Evolutionary conservation across 1,284 basidiomycete species (phyloP).

Genomic region (Fomitiporia mediterranea): DNA sequence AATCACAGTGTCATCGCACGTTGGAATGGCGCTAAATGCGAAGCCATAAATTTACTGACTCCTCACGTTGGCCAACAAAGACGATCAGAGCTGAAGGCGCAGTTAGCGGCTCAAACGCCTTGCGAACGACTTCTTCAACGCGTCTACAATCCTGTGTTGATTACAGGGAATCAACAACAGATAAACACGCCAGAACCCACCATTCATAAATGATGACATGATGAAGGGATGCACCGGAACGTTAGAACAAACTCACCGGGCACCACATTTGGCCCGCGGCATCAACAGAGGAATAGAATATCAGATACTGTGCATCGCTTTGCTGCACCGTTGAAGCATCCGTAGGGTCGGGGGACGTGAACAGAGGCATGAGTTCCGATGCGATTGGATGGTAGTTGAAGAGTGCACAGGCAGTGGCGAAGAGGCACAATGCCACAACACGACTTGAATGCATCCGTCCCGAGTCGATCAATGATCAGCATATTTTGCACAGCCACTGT

Average conservation of each 20-base stretch:
- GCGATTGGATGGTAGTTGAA: neutral
- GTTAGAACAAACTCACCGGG: constrained; percentile 41
- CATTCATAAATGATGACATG: neutral
- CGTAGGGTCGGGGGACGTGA: constrained; percentile 9
- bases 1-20: neutral
- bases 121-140: constrained; percentile 58
- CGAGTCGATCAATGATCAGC: too few relatives aligned
- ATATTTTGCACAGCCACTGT: too few relatives aligned
- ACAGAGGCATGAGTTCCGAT: constrained; percentile 7
- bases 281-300: constrained; percentile 63
- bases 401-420: too few relatives aligned
- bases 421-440: too few relatives aligned
- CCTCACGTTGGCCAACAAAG: constrained; percentile 65
- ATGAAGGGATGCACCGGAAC: constrained; percentile 1
- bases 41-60: constrained; percentile 44
- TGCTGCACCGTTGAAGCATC: constrained; percentile 22
- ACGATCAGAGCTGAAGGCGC: constrained; percentile 62
- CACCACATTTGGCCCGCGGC: constrained; percentile 55
- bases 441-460: too few relatives aligned
- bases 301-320: constrained; percentile 46
- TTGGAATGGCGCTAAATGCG: neutral
- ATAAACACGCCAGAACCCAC: neutral
- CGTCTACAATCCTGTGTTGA: constrained; percentile 60
- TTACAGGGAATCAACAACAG: neutral
- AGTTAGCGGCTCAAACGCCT: constrained; percentile 48